Conservation (phyloP, 2,329 filamentous ascomycete species). For the Thelonectria olida region DNA sequence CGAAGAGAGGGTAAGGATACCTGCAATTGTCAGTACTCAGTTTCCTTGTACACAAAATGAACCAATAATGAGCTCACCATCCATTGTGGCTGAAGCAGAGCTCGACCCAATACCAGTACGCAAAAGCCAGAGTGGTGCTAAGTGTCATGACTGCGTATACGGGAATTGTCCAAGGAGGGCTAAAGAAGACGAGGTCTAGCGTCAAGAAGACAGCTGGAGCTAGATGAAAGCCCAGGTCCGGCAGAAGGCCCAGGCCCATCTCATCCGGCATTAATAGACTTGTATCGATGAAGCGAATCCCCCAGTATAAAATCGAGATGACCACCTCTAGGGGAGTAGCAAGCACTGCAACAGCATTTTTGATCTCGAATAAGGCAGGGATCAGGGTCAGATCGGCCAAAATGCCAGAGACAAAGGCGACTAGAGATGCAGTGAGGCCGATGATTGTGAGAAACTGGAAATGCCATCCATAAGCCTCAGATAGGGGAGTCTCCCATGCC, state of each 20-base stretch:
- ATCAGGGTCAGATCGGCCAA: slow-evolving; percentile 71
- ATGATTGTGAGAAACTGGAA: slow-evolving; percentile 80
- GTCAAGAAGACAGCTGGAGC: slow-evolving; percentile 72
- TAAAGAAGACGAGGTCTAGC: slow-evolving; percentile 73
- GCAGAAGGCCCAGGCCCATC: slow-evolving; percentile 62
- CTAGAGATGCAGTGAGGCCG: slow-evolving; percentile 68
- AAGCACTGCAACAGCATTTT: slow-evolving; percentile 73
- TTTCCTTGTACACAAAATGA: no score
- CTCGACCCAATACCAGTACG: slow-evolving; percentile 83
- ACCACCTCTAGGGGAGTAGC: slow-evolving; percentile 76
- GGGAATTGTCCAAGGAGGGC: slow-evolving; percentile 76
- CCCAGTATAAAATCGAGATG: slow-evolving; percentile 79
- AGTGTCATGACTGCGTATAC: slow-evolving; percentile 67
- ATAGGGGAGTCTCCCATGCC: slow-evolving; percentile 60
- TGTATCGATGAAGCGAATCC: slow-evolving; percentile 66
- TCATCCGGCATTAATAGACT: slow-evolving; percentile 62
- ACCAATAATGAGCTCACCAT: slow-evolving; percentile 58
- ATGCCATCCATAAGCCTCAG: slow-evolving; percentile 71
- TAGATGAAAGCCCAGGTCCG: slow-evolving; percentile 73
- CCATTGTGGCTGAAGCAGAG: slow-evolving; percentile 74
- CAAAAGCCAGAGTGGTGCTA: slow-evolving; percentile 67
- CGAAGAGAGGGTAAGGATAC: slow-evolving; percentile 91
- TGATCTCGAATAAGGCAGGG: slow-evolving; percentile 66
- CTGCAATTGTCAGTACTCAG: slow-evolving; percentile 51
- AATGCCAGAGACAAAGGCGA: slow-evolving; percentile 69